phyloP scores from a whole-genome alignment of 2,329 filamentous ascomycete genomes.

The Pseudogymnoascus sp. region DNA sequence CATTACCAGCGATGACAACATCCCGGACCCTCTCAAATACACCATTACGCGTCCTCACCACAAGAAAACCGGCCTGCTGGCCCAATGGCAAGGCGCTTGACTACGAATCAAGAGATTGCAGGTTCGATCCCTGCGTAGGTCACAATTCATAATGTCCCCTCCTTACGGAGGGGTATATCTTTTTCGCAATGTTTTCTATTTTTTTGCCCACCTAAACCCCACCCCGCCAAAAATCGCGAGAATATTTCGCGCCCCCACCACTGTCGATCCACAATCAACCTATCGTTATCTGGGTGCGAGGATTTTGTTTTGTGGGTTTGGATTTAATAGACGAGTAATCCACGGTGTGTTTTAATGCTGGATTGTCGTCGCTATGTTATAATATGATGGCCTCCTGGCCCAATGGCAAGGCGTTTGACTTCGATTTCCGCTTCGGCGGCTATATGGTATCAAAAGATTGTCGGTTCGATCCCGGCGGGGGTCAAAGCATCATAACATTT shows the following conservation, averaged over 20 bases:
- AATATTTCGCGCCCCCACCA: background rate
- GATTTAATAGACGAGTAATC: too few species aligned
- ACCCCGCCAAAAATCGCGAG: background rate
- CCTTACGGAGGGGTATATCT: background rate
- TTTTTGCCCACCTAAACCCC: background rate
- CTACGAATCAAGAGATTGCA: constrained; percentile 42
- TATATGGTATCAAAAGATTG: constrained; percentile 32
- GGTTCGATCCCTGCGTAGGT: constrained; percentile 28
- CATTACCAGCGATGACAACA: background rate
- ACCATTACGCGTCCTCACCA: background rate
- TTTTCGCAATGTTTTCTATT: background rate
- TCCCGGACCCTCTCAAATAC: background rate
- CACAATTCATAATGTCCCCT: constrained; percentile 10
- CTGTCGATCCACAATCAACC: background rate
- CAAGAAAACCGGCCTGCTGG: constrained; percentile 30
- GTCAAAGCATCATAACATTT: constrained; percentile 10
- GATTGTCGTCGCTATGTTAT: background rate
- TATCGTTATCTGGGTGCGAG: background rate
- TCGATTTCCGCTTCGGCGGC: constrained; percentile 29
- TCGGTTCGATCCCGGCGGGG: constrained; percentile 28
- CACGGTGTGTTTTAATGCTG: background rate
- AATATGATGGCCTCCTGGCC: constrained; percentile 33
- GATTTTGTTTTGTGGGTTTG: background rate
- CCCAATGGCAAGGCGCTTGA: constrained; percentile 53
- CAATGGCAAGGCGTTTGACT: constrained; percentile 53